Percentiles rank a stretch among this genome's conserved stretches.
These are phyloP conservation scores for Ustilaginoidea virens DNA, from an alignment of 2,329 filamentous ascomycete species.

Conservation along the genomic window DNA sequence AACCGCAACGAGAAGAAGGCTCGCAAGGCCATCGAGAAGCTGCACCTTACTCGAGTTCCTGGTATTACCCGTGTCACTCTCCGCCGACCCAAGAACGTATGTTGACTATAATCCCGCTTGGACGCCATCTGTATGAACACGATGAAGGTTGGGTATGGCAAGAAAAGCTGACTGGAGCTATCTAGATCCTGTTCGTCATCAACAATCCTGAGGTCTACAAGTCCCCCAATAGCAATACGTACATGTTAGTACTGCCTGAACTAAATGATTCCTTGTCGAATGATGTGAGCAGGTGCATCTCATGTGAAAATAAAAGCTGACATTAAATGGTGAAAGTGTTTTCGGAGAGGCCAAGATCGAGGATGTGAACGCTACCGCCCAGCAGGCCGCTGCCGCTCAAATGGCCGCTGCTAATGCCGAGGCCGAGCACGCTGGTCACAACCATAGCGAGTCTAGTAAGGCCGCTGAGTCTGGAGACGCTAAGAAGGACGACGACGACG, in stretches of 20 bases:
- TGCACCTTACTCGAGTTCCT: slow-evolving; percentile 87
- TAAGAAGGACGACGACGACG: slow-evolving; percentile 71
- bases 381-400: slow-evolving; percentile 78
- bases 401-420: slow-evolving; percentile 57
- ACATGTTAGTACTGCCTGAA: slow-evolving; percentile 58
- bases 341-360: slow-evolving; percentile 99
- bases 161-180: slow-evolving; percentile 9
- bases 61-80: slow-evolving; percentile 98
- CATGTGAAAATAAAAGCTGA: not conserved
- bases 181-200: slow-evolving; percentile 96
- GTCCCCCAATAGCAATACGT: slow-evolving; percentile 97
- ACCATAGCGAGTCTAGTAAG: slow-evolving; percentile 53
- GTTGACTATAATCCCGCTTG: no score
- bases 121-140: no score
- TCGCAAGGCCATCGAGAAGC: slow-evolving; percentile 96
- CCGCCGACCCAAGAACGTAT: slow-evolving; percentile 95
- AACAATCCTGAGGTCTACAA: slow-evolving; percentile 99
- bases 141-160: no score
- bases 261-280: not conserved
- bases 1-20: slow-evolving; percentile 99
- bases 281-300: no score
- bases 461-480: slow-evolving; percentile 45
- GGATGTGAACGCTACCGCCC: slow-evolving; percentile 96
- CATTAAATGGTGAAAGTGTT: slow-evolving; percentile 48
- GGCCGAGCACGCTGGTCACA: slow-evolving; percentile 56